A percentile compares a stretch with the other conserved stretches of the same genome.
These are phyloP conservation scores for Pyrenophora teres DNA, from an alignment of 2,329 filamentous ascomycete species.

Conservation along the genomic window DNA sequence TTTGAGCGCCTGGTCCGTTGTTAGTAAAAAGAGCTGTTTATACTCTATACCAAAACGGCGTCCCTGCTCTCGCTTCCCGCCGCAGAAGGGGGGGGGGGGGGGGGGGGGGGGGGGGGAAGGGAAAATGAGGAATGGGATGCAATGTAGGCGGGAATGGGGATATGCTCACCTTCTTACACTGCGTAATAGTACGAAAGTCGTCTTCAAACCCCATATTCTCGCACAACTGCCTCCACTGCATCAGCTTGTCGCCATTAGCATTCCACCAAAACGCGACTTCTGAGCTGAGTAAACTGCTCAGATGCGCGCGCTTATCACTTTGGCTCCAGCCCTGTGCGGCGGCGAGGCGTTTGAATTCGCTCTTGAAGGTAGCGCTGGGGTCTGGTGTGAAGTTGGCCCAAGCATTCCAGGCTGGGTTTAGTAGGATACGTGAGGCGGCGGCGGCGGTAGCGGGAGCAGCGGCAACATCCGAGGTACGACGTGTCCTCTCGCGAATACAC, in stretches of 20 bases:
- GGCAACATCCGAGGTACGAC: too few species aligned
- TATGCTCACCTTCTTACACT: conserved; percentile 33
- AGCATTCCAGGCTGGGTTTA: conserved; percentile 24
- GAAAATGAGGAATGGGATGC: too few species aligned
- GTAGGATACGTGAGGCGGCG: too few species aligned
- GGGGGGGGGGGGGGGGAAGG: too few species aligned
- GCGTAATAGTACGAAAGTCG: conserved; percentile 24
- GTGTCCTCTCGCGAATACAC: too few species aligned
- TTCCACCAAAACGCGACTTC: conserved; percentile 30
- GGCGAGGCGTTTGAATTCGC: conserved; percentile 27
- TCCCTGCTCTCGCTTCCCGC: too few species aligned
- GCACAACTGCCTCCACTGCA: conserved; percentile 35
- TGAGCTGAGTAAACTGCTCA: conserved; percentile 20
- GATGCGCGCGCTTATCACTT: not conserved
- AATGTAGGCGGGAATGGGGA: too few species aligned
- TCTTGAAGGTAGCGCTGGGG: conserved; percentile 21
- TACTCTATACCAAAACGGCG: too few species aligned
- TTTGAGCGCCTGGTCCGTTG: conserved; percentile 18
- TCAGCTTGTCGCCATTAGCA: conserved; percentile 17
- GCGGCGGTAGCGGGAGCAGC: too few species aligned
- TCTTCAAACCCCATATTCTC: conserved; percentile 26
- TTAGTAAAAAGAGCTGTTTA: conserved; percentile 10
- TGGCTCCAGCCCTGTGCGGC: conserved; percentile 14
- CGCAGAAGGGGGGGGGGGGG: too few species aligned
- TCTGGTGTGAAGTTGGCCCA: conserved; percentile 22